Evolutionary conservation across 1,284 basidiomycete genomes (phyloP), one percentile per base, ranked within the genome.

Genomic region (Cystobasidiaceae sp.): DNA sequence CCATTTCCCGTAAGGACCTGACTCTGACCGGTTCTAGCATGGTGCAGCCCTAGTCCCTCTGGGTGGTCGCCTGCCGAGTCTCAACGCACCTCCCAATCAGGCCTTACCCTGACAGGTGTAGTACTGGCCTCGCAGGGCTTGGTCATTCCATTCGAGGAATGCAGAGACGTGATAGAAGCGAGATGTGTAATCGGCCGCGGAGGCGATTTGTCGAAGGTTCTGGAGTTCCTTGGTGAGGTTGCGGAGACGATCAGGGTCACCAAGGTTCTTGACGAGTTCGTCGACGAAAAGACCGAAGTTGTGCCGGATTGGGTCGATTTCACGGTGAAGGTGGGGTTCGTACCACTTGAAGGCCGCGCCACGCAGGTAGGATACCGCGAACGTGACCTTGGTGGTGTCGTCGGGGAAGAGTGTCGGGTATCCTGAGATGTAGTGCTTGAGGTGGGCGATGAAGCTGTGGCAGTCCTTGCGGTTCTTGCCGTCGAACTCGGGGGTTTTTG

Each of bases 271-370:
- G n/a, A n/a, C n/a, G n/a, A n/a, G n/a, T n/a, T n/a, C n/a, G n/a
- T n/a, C n/a, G n/a, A n/a, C n/a, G n/a, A n/a, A n/a, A n/a, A n/a
- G n/a, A n/a, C n/a, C n/a, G n/a, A n/a, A n/a, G n/a, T n/a, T n/a
- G n/a, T n/a, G n/a, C n/a, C n/a, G n/a, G n/a, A n/a, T n/a, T n/a
- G n/a, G n/a, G 27, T 43, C 48, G 66, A 68, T 13, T 19, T n/a
- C 7, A 30, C 23, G 30, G 45, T 69, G 41, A 34, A 54, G 4
- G 25, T 54, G 60, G 5, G 37, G 37, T 43, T 68, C 54, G 50
- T 63, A 62, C 67, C 67, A 68, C 1, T 57, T 52, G 46, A 71
- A 61, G 17, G 70, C 67, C n/a, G 54, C 52, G 33, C 63, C 70
- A 2, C 69, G 63, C 2, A 71, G 54, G 49, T 54, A 70, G 19